Evolutionary conservation across 495 filamentous ascomycete species (phyloP), one percentile per base, ranked within the genome.

Genomic region (Chlorociboria aeruginascens): DNA sequence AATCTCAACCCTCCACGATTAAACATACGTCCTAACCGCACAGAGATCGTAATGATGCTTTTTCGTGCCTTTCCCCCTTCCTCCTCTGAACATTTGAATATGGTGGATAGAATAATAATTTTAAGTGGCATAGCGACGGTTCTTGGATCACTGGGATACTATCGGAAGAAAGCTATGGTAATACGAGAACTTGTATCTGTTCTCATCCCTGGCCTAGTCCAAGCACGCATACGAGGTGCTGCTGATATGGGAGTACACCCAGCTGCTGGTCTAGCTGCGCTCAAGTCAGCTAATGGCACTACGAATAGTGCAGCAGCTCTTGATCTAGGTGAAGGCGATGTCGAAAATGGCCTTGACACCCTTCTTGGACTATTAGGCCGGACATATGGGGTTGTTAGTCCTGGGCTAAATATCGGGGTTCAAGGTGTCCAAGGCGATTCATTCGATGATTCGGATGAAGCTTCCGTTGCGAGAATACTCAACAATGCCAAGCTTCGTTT

Each of bases 161-260:
- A 85, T 40, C 73, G 92, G 47, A 94, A 94, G 62, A 93, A 93
- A 60, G 88, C 83, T 2, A 76, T 96, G 54, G 75, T 96, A 2
- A 68, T 94, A 49, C 80, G 82, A 52, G 89, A 96, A 57, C 72
- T 95, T 45, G 69, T 97, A 7, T 76, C 77, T n/a, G 77, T 85
- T 30, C 69, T 95, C 48, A 83, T 92, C 45, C 83, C 83, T 46
- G 86, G 82, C 1, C 68, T 98, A 29, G 82, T 95, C n/a, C 85
- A 95, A 62, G 93, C 93, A 12, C 73, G 92, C 34, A 95, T 93
- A 46, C 73, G 87, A 46, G 88, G 89, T 31, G 93, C 92, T 45
- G 92, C 93, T 14, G 92, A 96, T 54, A 82, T 90, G 48, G 92
- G 93, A 4, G 83, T 98, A 38, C 92, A 97, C 63, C 93, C 93